phyloP scores from a whole-genome alignment of 129 eudicot genomes.

The Deinandra increscens region DNA sequence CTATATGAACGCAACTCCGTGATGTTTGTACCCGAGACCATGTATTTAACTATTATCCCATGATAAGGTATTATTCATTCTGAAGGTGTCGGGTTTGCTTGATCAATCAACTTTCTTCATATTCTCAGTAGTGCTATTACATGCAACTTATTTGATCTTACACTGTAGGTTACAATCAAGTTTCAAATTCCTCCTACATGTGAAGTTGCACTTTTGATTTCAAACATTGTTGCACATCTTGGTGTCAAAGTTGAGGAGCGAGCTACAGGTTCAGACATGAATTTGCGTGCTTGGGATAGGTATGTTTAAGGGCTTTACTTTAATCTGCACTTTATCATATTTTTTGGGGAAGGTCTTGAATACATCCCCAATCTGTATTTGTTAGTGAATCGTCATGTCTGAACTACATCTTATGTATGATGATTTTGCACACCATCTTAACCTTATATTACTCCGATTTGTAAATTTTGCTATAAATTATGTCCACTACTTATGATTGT shows the following conservation, averaged over 20 bases:
- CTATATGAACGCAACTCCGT: too few relatives aligned
- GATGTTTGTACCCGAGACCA: background rate
- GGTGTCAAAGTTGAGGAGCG: conserved; percentile 69
- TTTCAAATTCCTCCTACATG: conserved; percentile 87
- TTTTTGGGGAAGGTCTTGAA: background rate
- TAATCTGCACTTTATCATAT: background rate
- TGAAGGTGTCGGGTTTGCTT: background rate
- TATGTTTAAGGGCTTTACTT: conserved; percentile 7
- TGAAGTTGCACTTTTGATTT: conserved; percentile 70
- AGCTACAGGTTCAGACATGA: conserved; percentile 77
- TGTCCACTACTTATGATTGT: conserved; percentile 10
- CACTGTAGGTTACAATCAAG: conserved; percentile 70
- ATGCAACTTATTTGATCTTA: conserved; percentile 21
- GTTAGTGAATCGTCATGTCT: background rate
- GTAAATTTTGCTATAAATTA: background rate
- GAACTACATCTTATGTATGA: background rate
- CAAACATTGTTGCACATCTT: conserved; percentile 72
- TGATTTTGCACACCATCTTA: conserved; percentile 17
- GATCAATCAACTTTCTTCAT: background rate
- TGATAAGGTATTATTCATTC: background rate
- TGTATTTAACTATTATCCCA: too few relatives aligned
- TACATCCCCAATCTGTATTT: background rate
- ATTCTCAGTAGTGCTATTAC: background rate
- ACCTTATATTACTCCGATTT: conserved; percentile 9
- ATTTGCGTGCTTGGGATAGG: conserved; percentile 95